Conservation (phyloP, 164 flowering plant genomes). For the Chloranthus sessilifolius region DNA sequence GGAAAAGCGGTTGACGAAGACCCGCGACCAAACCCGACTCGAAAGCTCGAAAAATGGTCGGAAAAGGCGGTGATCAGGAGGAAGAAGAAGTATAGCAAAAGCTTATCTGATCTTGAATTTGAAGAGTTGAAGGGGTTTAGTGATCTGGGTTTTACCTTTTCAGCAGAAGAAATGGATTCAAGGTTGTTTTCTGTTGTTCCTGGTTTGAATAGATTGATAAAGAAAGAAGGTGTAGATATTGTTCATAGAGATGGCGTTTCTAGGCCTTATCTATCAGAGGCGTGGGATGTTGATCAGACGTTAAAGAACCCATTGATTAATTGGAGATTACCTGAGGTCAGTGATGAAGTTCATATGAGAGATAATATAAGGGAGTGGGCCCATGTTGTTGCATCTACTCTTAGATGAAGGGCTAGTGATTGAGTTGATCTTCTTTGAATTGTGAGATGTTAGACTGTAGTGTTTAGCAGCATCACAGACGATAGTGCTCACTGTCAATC, state of each 20-base stretch:
- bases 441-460: not conserved
- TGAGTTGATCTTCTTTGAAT: slow-evolving; percentile 1
- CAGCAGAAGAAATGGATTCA: slow-evolving; percentile 48
- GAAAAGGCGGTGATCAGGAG: slow-evolving; percentile 9
- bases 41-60: not conserved
- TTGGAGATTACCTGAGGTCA: slow-evolving; percentile 42
- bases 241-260: slow-evolving; percentile 16
- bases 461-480: not conserved
- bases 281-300: slow-evolving; percentile 41
- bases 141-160: slow-evolving; percentile 72
- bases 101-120: slow-evolving; percentile 62
- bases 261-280: slow-evolving; percentile 79
- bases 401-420: slow-evolving; percentile 26
- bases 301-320: slow-evolving; percentile 28
- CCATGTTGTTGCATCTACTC: slow-evolving; percentile 66
- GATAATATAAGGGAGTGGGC: slow-evolving; percentile 68
- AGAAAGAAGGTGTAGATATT: slow-evolving; percentile 1
- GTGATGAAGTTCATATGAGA: slow-evolving; percentile 49
- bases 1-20: slow-evolving; percentile 26
- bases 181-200: slow-evolving; percentile 59
- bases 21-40: not conserved
- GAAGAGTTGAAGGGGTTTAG: slow-evolving; percentile 75
- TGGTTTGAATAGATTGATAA: slow-evolving; percentile 51
- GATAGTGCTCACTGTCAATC: not conserved
- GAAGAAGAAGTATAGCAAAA: slow-evolving; percentile 31